Evolutionary conservation across 2,329 filamentous ascomycete species (phyloP).

Genomic region (Diaporthe sp.): DNA sequence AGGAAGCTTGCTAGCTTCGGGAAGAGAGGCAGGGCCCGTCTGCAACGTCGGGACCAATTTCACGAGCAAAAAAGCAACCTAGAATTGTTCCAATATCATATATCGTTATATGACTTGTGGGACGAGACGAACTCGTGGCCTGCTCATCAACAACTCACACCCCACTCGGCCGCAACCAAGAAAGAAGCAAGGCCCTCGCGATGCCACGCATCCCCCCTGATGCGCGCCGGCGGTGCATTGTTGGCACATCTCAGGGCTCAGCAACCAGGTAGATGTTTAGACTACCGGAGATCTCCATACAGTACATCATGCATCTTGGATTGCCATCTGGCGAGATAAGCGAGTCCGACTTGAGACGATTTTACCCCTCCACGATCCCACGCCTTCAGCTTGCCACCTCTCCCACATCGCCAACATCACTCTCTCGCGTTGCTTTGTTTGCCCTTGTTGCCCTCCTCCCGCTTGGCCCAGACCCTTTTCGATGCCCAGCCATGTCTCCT

Average conservation of each 20-base stretch:
- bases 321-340: conserved; percentile 30
- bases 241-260: conserved; percentile 13
- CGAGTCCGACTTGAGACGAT: conserved; percentile 15
- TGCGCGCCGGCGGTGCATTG: background rate
- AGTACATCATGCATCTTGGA: conserved; percentile 30
- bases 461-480: background rate
- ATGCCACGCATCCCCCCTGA: conserved; percentile 16
- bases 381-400: conserved; percentile 1
- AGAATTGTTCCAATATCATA: conserved; percentile 9
- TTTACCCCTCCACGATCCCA: conserved; percentile 5
- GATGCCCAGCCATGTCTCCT: background rate
- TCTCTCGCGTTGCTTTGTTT: conserved; percentile 6
- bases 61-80: conserved; percentile 16
- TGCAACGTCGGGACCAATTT: conserved; percentile 29
- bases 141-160: conserved; percentile 11
- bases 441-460: background rate
- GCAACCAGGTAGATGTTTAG: background rate
- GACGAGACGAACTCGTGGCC: conserved; percentile 14
- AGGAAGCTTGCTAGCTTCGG: conserved; percentile 35
- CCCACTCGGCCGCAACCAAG: background rate
- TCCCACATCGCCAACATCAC: background rate
- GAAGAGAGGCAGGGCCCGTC: conserved; percentile 31
- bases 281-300: conserved; percentile 26
- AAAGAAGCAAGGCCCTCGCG: conserved; percentile 16
- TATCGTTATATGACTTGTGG: conserved; percentile 26